Evolutionary conservation across 768 basidiomycete species (phyloP), one percentile per base, ranked within the genome.

Genomic region (Podaxis sp.): DNA sequence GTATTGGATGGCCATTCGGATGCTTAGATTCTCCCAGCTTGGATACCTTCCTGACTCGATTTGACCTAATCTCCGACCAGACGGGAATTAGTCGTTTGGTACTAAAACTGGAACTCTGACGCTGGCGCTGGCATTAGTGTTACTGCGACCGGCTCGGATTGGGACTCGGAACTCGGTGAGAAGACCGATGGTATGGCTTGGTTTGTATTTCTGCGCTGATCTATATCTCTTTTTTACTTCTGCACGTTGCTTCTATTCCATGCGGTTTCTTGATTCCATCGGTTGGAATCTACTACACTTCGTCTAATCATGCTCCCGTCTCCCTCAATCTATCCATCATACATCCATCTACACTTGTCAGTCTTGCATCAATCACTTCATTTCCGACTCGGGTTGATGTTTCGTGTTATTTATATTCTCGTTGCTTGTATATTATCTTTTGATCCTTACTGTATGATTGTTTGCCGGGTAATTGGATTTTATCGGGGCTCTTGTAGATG

Each of bases 1-100:
- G 73, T 83, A 58, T 57, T 79, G 55, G 69, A 51, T 59, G 58
- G 47, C 9, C 46, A 36, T 22, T n/a, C 29, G 47, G 36, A 37
- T n/a, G 37, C 38, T 47, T 41, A 47, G 36, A 37, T 40, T 24
- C 19, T 33, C 33, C 33, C 9, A 9, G 2, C 33, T 33, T 33
- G 33, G 8, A 9, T 33, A 33, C 8, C 33, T 3, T 33, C 33
- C 33, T 33, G 33, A 9, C 33, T 33, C 8, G 8, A 33, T 33
- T 33, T 33, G 7, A 3, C 29, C n/a, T 6, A 37, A 15, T 19
- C 6, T 8, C 47, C 17, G 15, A 41, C 13, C 40, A 41, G 5
- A 17, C 47, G 15, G 22, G 0, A 0, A n/a, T n/a, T 49, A 8
- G n/a, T 36, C 36, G 17, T 38, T 55, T 19, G n/a, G 29, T 55